These are phyloP conservation scores for Spirogloea muscicola DNA, from an alignment of 139 green algal genomes.

Conservation along the genomic window DNA sequence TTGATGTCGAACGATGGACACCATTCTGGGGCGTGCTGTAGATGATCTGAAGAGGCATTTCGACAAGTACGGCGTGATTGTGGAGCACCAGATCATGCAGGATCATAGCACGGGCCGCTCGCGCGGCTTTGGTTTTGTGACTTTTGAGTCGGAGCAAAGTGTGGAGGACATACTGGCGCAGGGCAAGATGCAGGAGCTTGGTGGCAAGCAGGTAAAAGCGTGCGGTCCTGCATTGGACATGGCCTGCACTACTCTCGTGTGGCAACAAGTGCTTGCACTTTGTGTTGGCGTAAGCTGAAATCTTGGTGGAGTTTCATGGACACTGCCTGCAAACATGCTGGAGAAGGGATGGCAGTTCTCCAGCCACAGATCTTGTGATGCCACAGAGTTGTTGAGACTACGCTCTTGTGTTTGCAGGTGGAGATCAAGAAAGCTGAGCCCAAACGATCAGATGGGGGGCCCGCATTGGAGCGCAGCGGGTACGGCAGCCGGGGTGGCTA, in stretches of 20 bases:
- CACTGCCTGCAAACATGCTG: not conserved
- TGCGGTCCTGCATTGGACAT: constrained; percentile 1
- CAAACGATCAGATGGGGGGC: constrained; percentile 10
- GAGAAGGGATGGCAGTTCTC: not conserved
- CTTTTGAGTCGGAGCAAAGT: constrained; percentile 76
- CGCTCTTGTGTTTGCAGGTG: constrained; percentile 14
- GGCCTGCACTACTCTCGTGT: not conserved
- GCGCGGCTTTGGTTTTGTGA: constrained; percentile 95
- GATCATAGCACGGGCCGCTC: constrained; percentile 89
- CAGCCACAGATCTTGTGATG: too few species aligned
- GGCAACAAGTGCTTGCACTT: not conserved
- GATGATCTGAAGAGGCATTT: constrained; percentile 68
- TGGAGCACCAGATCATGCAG: constrained; percentile 89
- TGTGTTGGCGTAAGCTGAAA: not conserved
- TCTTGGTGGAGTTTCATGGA: too few species aligned
- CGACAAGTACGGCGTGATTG: constrained; percentile 70
- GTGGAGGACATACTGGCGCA: constrained; percentile 79
- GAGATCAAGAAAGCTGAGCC: constrained; percentile 50
- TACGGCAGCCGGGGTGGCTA: constrained; percentile 9
- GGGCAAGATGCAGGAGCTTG: constrained; percentile 81
- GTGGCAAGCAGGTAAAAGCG: constrained; percentile 70
- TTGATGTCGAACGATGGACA: not conserved
- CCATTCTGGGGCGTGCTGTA: constrained; percentile 4
- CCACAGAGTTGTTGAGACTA: not conserved
- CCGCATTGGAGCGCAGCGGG: not conserved